Base-by-base conservation (phyloP, 441 rosid genomes). In the Erodium moschatum region DNA sequence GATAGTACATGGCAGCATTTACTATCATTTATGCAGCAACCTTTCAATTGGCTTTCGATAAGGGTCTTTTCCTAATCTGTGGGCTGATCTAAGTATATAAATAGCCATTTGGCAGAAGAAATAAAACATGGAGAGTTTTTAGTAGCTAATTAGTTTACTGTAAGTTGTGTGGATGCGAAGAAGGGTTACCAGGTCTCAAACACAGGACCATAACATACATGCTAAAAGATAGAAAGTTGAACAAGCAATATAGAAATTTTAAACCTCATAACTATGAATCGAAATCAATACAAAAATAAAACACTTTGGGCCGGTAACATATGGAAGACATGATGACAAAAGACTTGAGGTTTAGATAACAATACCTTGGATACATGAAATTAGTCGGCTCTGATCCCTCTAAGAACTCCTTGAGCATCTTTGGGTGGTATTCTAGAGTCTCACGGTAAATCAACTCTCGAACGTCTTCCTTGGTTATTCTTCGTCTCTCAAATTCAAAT, bases 381-480 rank as follows among this genome's bases (percentile, higher is more conserved):
- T 96, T 92, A 67, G 92, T 88, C 73, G 89, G 98, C 12, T 92
- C 98, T 69, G 97, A 97, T 65, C 99, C 99, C 19, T 83, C 85
- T 75, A 86, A 89, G 83, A 90, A 87, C 74, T 92, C 99, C 75
- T 96, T 88, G 69, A 96, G 85, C 99, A 96, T 92, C 75, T 89
- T 93, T 44, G 99, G 99, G 87, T 96, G 99, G 77, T 96, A 96
- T 75, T 96, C 99, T 73, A 96, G 75, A 76, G 89, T 96, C 99
- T 85, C 99, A 63, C 98, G 83, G 78, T 92, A 92, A 64, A 95
- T 95, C 77, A 92, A 70, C 83, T 95, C 98, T 80, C 99, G 83
- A 58, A 92, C 99, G 79, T 92, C 98, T 70, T 95, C 98, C 81
- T 92, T 92, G 18, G 89, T 78, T 73, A 92, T 56, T 79, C 90